Conservation (phyloP, 23 red algal species). For the Gracilariopsis chorda region DNA sequence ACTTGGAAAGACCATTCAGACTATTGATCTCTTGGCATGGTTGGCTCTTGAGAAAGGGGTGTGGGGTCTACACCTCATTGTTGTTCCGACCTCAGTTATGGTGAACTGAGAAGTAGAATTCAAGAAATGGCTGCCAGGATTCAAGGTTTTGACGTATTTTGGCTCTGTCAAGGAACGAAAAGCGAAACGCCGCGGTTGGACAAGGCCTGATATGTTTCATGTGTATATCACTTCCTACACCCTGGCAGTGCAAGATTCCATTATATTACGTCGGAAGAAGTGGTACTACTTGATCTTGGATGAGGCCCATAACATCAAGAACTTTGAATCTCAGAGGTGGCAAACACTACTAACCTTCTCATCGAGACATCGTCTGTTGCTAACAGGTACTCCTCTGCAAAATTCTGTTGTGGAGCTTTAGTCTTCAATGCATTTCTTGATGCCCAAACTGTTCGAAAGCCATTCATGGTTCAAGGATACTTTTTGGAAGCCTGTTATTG, state of each 20-base stretch:
- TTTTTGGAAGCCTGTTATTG: slow-evolving; percentile 82
- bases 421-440: slow-evolving; percentile 94
- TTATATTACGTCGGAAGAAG: slow-evolving; percentile 65
- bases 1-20: slow-evolving; percentile 95
- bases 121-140: slow-evolving; percentile 88
- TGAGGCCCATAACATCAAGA: slow-evolving; percentile 99
- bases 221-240: slow-evolving; percentile 92
- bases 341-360: slow-evolving; percentile 91
- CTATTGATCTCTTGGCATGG: slow-evolving; percentile 87
- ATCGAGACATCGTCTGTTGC: slow-evolving; percentile 68
- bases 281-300: slow-evolving; percentile 98
- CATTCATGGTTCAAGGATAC: slow-evolving; percentile 91
- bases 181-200: slow-evolving; percentile 82
- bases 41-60: slow-evolving; percentile 72
- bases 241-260: slow-evolving; percentile 76
- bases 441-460: slow-evolving; percentile 91
- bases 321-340: slow-evolving; percentile 88
- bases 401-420: slow-evolving; percentile 97
- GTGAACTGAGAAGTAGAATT: slow-evolving; percentile 98
- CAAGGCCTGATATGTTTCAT: slow-evolving; percentile 78
- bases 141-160: slow-evolving; percentile 89
- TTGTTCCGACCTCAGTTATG: slow-evolving; percentile 95
- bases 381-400: slow-evolving; percentile 96
- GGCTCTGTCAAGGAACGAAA: slow-evolving; percentile 75
- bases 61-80: slow-evolving; percentile 89